phyloP scores from a whole-genome alignment of 1,139 yeast species.

The Saccharomyces pastorianus region DNA sequence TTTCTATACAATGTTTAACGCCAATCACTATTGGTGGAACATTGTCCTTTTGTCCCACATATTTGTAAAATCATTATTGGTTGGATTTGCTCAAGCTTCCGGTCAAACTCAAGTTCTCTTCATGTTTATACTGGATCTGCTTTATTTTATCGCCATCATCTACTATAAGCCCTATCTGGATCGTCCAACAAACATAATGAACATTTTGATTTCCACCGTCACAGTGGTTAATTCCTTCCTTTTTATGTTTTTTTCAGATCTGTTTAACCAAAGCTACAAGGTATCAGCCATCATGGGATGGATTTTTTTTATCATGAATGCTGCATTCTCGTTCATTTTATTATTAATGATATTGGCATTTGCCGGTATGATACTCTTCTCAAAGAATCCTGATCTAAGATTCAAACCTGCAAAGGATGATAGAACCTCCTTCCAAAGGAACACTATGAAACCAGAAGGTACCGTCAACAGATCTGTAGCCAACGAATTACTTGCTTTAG shows the following conservation, averaged over 20 bases:
- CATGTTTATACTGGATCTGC: constrained; percentile 56
- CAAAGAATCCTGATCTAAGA: constrained; percentile 76
- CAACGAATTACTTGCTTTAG: constrained; percentile 39
- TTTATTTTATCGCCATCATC: constrained; percentile 49
- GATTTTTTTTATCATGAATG: constrained; percentile 67
- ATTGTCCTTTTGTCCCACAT: constrained; percentile 46
- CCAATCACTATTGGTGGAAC: constrained; percentile 71
- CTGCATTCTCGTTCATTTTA: constrained; percentile 61
- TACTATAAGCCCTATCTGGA: constrained; percentile 58
- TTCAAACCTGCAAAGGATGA: constrained; percentile 78
- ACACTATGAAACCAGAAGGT: constrained; percentile 39
- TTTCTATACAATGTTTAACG: constrained; percentile 70
- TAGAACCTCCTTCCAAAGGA: constrained; percentile 66
- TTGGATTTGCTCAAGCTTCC: constrained; percentile 58
- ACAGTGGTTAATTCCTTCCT: constrained; percentile 61
- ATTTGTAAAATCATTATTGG: constrained; percentile 52
- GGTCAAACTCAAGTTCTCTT: constrained; percentile 63
- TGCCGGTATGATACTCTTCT: constrained; percentile 45
- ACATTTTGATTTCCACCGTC: constrained; percentile 55
- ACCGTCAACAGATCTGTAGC: constrained; percentile 21
- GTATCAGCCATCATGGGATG: constrained; percentile 75
- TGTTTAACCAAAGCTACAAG: constrained; percentile 57
- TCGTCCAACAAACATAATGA: constrained; percentile 59
- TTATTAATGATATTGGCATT: constrained; percentile 53
- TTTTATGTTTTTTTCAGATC: constrained; percentile 62